Conservation (phyloP, 768 basidiomycete species). For the Russula brevipes region DNA sequence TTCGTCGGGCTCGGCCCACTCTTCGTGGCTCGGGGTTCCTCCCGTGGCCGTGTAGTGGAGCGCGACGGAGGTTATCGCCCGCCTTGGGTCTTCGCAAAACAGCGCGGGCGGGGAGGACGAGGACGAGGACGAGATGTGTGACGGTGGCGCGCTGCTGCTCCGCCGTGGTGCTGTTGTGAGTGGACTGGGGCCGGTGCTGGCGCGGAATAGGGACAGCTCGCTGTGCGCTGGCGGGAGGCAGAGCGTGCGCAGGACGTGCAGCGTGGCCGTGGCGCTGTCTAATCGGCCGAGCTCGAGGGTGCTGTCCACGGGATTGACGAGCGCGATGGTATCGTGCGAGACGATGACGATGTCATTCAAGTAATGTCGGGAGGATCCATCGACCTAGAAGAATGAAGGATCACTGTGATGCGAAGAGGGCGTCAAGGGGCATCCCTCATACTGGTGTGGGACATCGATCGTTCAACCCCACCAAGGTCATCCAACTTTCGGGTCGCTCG, state of each 20-base stretch:
- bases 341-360: background rate
- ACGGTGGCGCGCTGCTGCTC: background rate
- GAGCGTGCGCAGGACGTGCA: background rate
- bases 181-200: background rate
- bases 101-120: background rate
- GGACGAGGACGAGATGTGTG: too few species aligned
- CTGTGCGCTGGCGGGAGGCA: background rate
- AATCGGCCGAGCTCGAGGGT: conserved; percentile 1
- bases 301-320: background rate
- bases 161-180: background rate
- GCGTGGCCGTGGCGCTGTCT: background rate
- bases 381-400: background rate
- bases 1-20: background rate
- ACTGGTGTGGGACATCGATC: background rate
- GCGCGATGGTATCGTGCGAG: background rate
- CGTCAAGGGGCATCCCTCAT: background rate
- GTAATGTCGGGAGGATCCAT: background rate
- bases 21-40: too few species aligned
- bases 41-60: background rate
- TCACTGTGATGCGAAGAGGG: background rate
- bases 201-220: background rate
- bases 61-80: background rate
- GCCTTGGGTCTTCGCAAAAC: background rate
- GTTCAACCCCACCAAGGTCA: conserved; percentile 3
- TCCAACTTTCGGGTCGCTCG: background rate